These are phyloP conservation scores for Neoboletus subvelutipes DNA, from an alignment of 768 basidiomycete species.

Conservation along the genomic window DNA sequence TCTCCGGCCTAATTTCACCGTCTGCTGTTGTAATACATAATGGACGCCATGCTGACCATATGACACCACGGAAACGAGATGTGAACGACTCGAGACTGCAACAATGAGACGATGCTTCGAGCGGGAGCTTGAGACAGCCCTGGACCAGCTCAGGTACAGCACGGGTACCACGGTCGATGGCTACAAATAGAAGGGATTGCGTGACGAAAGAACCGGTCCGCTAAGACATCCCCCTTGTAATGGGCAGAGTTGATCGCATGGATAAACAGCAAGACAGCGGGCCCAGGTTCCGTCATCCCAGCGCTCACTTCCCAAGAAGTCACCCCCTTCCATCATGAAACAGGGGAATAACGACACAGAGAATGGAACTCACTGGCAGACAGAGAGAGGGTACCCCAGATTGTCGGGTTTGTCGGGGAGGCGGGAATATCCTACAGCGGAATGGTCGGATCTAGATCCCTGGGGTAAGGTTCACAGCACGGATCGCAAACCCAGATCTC, in stretches of 20 bases:
- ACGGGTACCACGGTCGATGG: slow-evolving; percentile 4
- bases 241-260: slow-evolving; percentile 20
- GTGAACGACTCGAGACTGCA: not conserved
- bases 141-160: too few relatives aligned
- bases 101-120: slow-evolving; percentile 1
- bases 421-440: not conserved
- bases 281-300: slow-evolving; percentile 2
- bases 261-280: slow-evolving; percentile 11
- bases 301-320: not conserved
- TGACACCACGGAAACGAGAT: slow-evolving; percentile 5
- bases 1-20: not conserved
- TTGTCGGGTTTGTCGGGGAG: slow-evolving; percentile 8
- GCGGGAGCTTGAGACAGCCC: slow-evolving; percentile 1
- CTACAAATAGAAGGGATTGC: slow-evolving; percentile 16
- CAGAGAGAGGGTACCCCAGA: slow-evolving; percentile 14
- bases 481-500: slow-evolving; percentile 19
- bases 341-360: slow-evolving; percentile 1
- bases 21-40: slow-evolving; percentile 17
- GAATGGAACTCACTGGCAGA: slow-evolving; percentile 23
- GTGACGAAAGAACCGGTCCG: slow-evolving; percentile 20
- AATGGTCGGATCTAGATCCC: slow-evolving; percentile 24
- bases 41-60: not conserved
- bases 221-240: slow-evolving; percentile 20
- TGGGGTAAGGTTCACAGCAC: slow-evolving; percentile 8
- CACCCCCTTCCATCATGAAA: slow-evolving; percentile 2